Evolutionary conservation across 2,329 filamentous ascomycete genomes (phyloP).

Genomic region (Colletotrichum sp.): DNA sequence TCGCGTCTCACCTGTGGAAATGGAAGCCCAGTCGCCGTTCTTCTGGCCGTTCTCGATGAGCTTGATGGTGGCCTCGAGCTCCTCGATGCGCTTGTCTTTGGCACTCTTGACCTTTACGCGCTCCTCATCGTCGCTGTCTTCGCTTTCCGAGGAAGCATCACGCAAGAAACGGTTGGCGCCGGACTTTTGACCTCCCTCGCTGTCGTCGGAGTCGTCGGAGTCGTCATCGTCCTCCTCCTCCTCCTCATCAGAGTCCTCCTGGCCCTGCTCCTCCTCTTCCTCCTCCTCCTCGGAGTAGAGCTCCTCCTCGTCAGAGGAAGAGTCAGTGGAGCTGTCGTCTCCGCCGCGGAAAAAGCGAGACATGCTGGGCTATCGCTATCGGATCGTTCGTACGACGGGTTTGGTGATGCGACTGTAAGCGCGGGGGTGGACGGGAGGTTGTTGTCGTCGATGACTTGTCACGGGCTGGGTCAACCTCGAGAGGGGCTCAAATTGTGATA

Average conservation of each 20-base stretch:
- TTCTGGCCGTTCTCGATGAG: constrained; percentile 96
- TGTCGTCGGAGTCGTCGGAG: constrained; percentile 61
- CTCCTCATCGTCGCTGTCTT: constrained; percentile 86
- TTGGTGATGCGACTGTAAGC: constrained; percentile 17
- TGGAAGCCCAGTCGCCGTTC: constrained; percentile 96
- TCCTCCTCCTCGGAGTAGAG: constrained; percentile 84
- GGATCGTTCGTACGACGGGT: constrained; percentile 9
- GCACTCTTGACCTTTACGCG: constrained; percentile 92
- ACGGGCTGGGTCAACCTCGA: constrained; percentile 15
- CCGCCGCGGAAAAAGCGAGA: constrained; percentile 97
- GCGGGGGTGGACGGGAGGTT: constrained; percentile 17
- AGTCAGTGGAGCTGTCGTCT: constrained; percentile 92
- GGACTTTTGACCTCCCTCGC: constrained; percentile 68
- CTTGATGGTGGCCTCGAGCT: constrained; percentile 88
- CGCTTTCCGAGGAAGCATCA: constrained; percentile 70
- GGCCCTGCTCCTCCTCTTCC: constrained; percentile 57
- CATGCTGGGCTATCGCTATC: constrained; percentile 60
- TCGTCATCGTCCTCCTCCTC: constrained; percentile 56
- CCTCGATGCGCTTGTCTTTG: constrained; percentile 96
- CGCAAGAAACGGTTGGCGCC: constrained; percentile 87
- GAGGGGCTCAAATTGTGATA: constrained; percentile 17
- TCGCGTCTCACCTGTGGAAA: constrained; percentile 75
- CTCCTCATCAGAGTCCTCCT: constrained; percentile 56
- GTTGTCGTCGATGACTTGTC: constrained; percentile 21
- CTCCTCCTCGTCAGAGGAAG: constrained; percentile 95